Evolutionary conservation across 2,329 filamentous ascomycete genomes (phyloP), one percentile per base, ranked within the genome.

Genomic region (Fusarium pseudoanthophilum): DNA sequence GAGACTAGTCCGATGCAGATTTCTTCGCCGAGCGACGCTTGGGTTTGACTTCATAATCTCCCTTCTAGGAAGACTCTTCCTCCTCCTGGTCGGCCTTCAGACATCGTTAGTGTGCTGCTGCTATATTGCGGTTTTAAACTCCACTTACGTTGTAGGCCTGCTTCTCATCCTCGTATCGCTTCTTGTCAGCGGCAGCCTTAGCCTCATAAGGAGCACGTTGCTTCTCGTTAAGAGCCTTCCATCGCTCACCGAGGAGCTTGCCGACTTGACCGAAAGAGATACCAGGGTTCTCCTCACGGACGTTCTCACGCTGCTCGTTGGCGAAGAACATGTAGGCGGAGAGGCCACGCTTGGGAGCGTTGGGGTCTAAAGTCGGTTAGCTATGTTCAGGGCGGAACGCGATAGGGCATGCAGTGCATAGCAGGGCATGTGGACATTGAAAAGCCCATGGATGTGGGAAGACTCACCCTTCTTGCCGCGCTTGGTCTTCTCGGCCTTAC

Each of bases 241-340:
- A 99, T 87, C 93, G 93, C 90, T 98, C 95, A 85, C 96, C 96
- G 70, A 99, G 94, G 80, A 96, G 89, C 91, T 98, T 98, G 87
- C 96, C 96, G 80, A 99, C 95, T 85, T 98, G 95, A 92, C 94
- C 96, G 86, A 99, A 99, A 78, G 93, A 92, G 87, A 98, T 97
- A 79, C 95, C 95, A 43, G 95, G 95, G 90, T 98, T 98, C 86
- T 98, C 95, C 83, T 97, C 95, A 79, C 96, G 94, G 79, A 99
- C 96, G 84, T 96, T 97, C 83, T 98, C 95, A 79, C 96, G 95
- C 87, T 98, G 94, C 87, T 98, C 96, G 82, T 98, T 98, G 91
- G 96, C 96, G 84, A 98, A 99, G 92, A 98, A 98, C 96, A 99
- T 99, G 91, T 99, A 99, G 75, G 96, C 96, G 60, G 96, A 98